These are phyloP conservation scores for Gonapodya sp. DNA, from an alignment of 192 early-diverging fungal genomes.

Conservation along the genomic window DNA sequence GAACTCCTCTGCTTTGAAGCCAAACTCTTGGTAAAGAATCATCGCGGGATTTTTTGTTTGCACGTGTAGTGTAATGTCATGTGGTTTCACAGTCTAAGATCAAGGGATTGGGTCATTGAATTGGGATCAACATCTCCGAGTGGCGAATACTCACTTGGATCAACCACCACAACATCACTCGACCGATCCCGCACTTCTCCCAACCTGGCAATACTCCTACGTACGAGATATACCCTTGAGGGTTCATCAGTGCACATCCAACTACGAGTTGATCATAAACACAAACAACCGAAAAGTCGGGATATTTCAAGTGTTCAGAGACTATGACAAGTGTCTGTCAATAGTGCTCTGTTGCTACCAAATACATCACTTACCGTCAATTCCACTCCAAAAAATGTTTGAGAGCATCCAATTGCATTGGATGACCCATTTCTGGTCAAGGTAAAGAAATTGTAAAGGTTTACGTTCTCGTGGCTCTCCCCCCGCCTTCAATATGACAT, in stretches of 20 bases:
- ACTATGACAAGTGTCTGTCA: slow-evolving; percentile 33
- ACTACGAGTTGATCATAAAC: slow-evolving; percentile 69
- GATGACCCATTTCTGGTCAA: slow-evolving; percentile 53
- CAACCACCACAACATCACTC: slow-evolving; percentile 75
- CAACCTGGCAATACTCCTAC: slow-evolving; percentile 76
- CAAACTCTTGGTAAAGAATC: slow-evolving; percentile 85
- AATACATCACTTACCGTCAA: slow-evolving; percentile 47
- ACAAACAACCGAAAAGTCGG: slow-evolving; percentile 77
- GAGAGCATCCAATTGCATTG: slow-evolving; percentile 70
- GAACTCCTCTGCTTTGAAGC: slow-evolving; percentile 91
- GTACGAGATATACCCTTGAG: slow-evolving; percentile 83
- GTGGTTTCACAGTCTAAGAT: slow-evolving; percentile 40
- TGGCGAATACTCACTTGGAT: slow-evolving; percentile 42
- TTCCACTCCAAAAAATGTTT: slow-evolving; percentile 77
- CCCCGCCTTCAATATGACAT: slow-evolving; percentile 20
- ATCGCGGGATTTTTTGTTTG: slow-evolving; percentile 86
- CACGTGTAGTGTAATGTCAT: slow-evolving; percentile 87
- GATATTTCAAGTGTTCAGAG: slow-evolving; percentile 67
- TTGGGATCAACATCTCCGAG: neutral
- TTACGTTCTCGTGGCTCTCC: neutral
- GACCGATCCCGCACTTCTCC: slow-evolving; percentile 72
- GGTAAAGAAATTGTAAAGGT: slow-evolving; percentile 73
- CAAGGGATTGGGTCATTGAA: neutral
- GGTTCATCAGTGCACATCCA: slow-evolving; percentile 87
- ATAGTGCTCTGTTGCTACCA: neutral